Evolutionary conservation across 495 filamentous ascomycete species (phyloP), one percentile per base, ranked within the genome.

Genomic region (Gamarada debralockiae): DNA sequence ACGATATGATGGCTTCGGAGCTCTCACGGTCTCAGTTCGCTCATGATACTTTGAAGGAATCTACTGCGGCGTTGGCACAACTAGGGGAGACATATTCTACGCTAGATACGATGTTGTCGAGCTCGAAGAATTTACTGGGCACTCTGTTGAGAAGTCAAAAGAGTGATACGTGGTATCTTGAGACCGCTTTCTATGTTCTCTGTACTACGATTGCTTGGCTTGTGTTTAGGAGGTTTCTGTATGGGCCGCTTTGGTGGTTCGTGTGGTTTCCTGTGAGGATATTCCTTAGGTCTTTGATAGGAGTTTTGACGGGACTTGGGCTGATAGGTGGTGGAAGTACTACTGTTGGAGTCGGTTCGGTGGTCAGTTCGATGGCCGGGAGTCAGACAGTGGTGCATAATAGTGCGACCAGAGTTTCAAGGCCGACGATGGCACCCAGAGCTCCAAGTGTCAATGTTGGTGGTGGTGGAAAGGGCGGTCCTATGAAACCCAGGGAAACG

Each of bases 101-200:
- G 23, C 79, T 97, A 14, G 90, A 92, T 59, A 78, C 78, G 24
- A 72, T 97, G 50, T 72, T 99, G 22, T 72, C 80, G 0, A 84
- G 77, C 31, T 87, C 85, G 17, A 78, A 83, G 51, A 85, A 80
- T 52, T 78, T 99, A 14, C 79, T 97, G 10, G 80, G 79, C 14
- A 89, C 87, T 21, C 71, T 99, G 41, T 73, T 97, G 29, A 81
- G 81, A 58, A 90, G 87, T 25, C 88, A 92, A 62, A 97, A 97
- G 72, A 91, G 85, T 36, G 93, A 97, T 67, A 93, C 90, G 3
- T 99, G 93, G 93, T 99, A 99, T 60, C 77, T 97, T 23, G 83
- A 90, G 68, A 92, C 85, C 17, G 84, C 92, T 0, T 84, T 97
- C 57, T 91, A 90, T 58, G 69, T 97, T 41, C 76, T 97, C 8